Base-by-base conservation (phyloP, 2,329 filamentous ascomycete genomes). In the Xenoacremonium recifei region DNA sequence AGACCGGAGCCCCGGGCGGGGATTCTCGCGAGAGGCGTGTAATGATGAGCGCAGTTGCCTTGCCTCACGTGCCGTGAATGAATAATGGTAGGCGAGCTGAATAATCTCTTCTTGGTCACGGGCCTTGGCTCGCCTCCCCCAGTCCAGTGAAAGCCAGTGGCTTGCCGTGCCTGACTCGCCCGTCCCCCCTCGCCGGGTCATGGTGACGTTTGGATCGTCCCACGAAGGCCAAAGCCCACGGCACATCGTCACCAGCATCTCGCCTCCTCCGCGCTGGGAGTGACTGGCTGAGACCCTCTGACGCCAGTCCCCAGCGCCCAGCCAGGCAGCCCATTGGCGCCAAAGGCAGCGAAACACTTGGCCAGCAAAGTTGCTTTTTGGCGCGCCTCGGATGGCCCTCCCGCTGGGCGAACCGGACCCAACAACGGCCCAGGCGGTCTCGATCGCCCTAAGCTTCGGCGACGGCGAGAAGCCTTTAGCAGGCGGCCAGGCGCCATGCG, bases 331-430 rank as follows among this genome's bases (percentile, higher is more conserved):
- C 35, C 21, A 20, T 35, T 37, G 32, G 16, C 18, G n/a, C 29
- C 35, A 42, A 27, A 36, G 25, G 20, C 16, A 19, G 27, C 15
- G 15, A 30, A n/a, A 19, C 15, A 34, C 23, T 32, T 25, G 15
- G 19, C 38, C 35, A 23, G 21, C 41, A 39, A n/a, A n/a, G n/a
- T n/a, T n/a, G n/a, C n/a, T n/a, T n/a, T n/a, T n/a, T n/a, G n/a
- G n/a, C n/a, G 43, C 49, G 53, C 47, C 43, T 41, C 48, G 54
- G 54, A 54, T 57, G 50, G n/a, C 47, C 40, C 48, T 51, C 45
- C 54, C 51, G 51, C 42, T 20, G 21, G 33, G 25, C 25, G 19
- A 48, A 25, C 30, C 37, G 35, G 45, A 43, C 44, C 45, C 42
- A 42, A 41, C 42, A 11, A 39, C n/a, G 30, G 43, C 38, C 35